A percentile compares a stretch with the other conserved stretches of the same genome.
These are phyloP conservation scores for Phoenix roebelenii DNA, from an alignment of 176 grass and related monocot genomes.

Conservation along the genomic window DNA sequence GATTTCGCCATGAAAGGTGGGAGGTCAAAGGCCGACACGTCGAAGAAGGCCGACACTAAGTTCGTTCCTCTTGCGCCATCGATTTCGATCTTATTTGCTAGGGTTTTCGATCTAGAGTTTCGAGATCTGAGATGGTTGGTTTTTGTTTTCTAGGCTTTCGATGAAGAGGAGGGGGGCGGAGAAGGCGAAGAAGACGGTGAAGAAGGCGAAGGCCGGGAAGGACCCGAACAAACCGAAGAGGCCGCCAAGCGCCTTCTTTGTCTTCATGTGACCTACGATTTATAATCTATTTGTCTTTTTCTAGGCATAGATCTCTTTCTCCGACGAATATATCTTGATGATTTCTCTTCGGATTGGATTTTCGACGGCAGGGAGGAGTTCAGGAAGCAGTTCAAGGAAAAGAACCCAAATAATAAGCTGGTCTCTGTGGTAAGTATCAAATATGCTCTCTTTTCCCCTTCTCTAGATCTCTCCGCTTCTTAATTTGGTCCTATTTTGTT, in stretches of 20 bases:
- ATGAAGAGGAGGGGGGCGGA: conserved; percentile 60
- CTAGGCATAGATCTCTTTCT: background rate
- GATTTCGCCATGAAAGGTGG: conserved; percentile 63
- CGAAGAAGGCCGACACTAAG: conserved; percentile 61
- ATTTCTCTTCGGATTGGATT: too few relatives aligned
- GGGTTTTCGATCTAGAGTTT: conserved; percentile 1
- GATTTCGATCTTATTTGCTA: background rate
- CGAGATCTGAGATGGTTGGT: background rate
- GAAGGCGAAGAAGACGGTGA: conserved; percentile 31
- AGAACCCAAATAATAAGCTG: conserved; percentile 88
- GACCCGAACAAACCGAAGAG: conserved; percentile 95
- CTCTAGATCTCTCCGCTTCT: background rate
- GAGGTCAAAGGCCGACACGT: conserved; percentile 45
- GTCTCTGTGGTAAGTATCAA: conserved; percentile 44
- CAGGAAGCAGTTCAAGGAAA: conserved; percentile 86
- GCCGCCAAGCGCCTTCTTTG: conserved; percentile 81
- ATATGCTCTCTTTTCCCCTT: background rate
- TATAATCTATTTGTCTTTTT: too few relatives aligned
- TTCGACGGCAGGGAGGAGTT: conserved; percentile 54
- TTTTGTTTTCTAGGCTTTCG: conserved; percentile 31
- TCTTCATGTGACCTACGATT: conserved; percentile 48
- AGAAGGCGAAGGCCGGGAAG: conserved; percentile 60
- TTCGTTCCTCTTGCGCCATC: background rate
- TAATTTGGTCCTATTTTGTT: background rate
- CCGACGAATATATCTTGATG: background rate